A percentile compares a stretch with the other conserved stretches of the same genome.
phyloP scores from a whole-genome alignment of 1,139 yeast genomes.

The Debaryomyces psychrophilus region DNA sequence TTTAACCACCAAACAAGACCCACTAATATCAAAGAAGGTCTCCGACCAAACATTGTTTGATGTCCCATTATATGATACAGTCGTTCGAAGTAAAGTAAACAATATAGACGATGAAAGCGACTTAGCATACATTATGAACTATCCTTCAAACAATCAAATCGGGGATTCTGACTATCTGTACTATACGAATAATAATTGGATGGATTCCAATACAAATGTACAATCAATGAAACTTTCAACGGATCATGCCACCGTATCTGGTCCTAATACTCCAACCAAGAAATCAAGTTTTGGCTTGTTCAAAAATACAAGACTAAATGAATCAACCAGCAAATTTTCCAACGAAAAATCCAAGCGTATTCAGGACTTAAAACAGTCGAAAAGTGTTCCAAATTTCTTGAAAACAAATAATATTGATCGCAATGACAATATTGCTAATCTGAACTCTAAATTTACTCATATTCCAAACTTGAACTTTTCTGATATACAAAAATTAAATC shows the following conservation, averaged over 20 bases:
- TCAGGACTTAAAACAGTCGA: conserved; percentile 13
- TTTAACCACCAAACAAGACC: background rate
- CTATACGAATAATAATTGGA: conserved; percentile 23
- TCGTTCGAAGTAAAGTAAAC: background rate
- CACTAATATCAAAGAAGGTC: conserved; percentile 12
- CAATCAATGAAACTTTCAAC: conserved; percentile 9
- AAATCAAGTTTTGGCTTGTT: conserved; percentile 10
- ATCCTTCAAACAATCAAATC: conserved; percentile 6
- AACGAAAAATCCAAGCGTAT: background rate
- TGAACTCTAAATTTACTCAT: background rate
- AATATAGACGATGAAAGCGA: conserved; percentile 13
- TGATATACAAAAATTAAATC: background rate
- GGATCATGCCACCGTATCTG: conserved; percentile 1
- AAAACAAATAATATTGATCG: background rate
- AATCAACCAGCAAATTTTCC: background rate
- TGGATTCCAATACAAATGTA: conserved; percentile 20
- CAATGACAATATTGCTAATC: background rate
- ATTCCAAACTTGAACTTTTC: background rate
- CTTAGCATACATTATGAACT: conserved; percentile 1
- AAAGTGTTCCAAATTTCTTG: conserved; percentile 14
- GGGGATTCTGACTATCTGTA: conserved; percentile 11
- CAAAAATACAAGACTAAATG: conserved; percentile 1
- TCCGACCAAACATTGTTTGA: conserved; percentile 17
- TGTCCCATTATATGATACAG: conserved; percentile 6
- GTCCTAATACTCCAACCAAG: background rate